Base-by-base conservation (phyloP, 495 filamentous ascomycete species). In the Aspergillus mulundensis region DNA sequence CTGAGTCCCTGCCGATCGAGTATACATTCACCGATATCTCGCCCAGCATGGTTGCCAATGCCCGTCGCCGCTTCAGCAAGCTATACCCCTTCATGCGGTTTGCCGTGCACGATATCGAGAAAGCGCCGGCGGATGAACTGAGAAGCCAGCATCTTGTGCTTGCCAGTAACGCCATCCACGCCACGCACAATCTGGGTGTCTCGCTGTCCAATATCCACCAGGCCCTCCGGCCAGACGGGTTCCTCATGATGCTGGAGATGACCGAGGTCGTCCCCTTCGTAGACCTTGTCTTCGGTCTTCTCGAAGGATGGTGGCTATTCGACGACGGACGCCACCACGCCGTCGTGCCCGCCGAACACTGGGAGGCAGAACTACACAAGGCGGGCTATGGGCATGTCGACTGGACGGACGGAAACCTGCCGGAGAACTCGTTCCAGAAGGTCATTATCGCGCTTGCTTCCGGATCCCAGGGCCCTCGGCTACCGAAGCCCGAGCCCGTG, bases 1-100 rank as follows among this genome's bases (percentile, higher is more conserved):
- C 38, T 15, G 14, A 40, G 14, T 18, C 61, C 16, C 50, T 75
- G 6, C 68, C 71, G 1, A 60, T 82, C 4, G 63, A 74, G 21
- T 83, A 81, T 42, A 79, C 72, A 0, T 69, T 75, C 48, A 79
- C 71, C 0, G 78, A 81, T 32, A 44, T 78, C 1, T 67, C 75
- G 1, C 39, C 61, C 3, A 76, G 76, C 0, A 39, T 79, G 3
- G 69, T 79, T 0, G 69, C 74, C 1, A 54, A 53, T 1, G 72
- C 73, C 0, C 58, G 66, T 7, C 64, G 61, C 19, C 60, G 54
- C 18, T 68, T 61, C 49, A 73, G 28, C 20, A 10, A 24, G 20
- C 20, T 3, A 78, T 41, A 59, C 69, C 0, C 28, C 5, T 77
- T 74, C 52, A 72, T 80, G 70, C 52, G 61, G 5, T 81, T 76